Conservation (phyloP, 176 grass and related monocot genomes). For the Paspalum notatum region DNA sequence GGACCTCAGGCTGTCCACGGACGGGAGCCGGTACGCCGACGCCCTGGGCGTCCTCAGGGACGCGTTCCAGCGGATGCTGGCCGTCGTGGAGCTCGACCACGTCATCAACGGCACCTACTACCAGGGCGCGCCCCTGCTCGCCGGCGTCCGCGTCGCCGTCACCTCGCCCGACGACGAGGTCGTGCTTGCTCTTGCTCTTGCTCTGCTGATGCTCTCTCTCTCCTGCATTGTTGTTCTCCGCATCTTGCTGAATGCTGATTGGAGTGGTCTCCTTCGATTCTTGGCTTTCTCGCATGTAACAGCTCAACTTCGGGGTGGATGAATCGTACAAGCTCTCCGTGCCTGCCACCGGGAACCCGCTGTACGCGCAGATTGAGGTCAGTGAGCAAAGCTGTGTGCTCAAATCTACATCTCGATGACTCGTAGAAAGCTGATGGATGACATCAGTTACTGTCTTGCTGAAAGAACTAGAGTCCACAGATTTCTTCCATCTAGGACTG, state of each 20-base stretch:
- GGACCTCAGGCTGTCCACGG: constrained; percentile 56
- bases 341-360: constrained; percentile 51
- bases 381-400: not conserved
- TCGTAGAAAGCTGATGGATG: not conserved
- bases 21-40: constrained; percentile 73
- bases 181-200: too few species aligned
- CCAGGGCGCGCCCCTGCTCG: constrained; percentile 40
- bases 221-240: not conserved
- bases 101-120: constrained; percentile 49
- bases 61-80: constrained; percentile 76
- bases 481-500: too few species aligned
- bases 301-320: constrained; percentile 81
- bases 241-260: not conserved
- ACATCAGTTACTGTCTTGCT: constrained; percentile 6
- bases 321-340: constrained; percentile 81
- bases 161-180: constrained; percentile 61
- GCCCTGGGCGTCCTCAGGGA: constrained; percentile 60
- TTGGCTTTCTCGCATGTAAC: constrained; percentile 16
- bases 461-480: too few species aligned
- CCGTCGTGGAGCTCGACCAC: constrained; percentile 59
- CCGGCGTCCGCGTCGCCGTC: constrained; percentile 58
- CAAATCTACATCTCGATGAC: not conserved
- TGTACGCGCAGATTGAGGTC: constrained; percentile 85
- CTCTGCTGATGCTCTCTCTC: too few species aligned
- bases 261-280: not conserved